Evolutionary conservation across 257 asterid genomes (phyloP), one percentile per base, ranked within the genome.

Genomic region (Nicotiana paniculata): DNA sequence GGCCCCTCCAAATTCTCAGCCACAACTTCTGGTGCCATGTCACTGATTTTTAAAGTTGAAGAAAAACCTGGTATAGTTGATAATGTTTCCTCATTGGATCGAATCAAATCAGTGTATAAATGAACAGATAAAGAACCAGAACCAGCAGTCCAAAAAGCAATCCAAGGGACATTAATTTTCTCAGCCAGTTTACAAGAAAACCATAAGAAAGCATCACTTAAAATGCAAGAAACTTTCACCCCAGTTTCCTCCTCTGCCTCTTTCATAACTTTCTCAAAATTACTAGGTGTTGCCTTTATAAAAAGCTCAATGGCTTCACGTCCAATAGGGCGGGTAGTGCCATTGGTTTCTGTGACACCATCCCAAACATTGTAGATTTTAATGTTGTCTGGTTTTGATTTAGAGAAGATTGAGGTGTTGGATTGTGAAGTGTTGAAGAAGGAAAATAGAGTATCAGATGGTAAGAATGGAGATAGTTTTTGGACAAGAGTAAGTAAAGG

Each of bases 131-230:
- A 82, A 4, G 98, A 87, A 85, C 88, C 85, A 0, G 92, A 79
- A 1, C 87, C 93, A 4, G 93, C 90, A 4, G 96, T 88, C 97
- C 97, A 93, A 39, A 90, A 86, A 3, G 95, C 48, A 69, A 93
- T 81, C 97, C 98, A 94, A 0, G 97, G 95, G 3, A 93, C 86
- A 15, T 87, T 83, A 75, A 84, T 77, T 39, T 86, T 84, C 82
- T 86, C 92, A 37, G 97, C 95, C 78, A 94, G 2, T 32, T 90
- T 92, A 53, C 82, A n/a, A 5, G 88, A 87, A 74, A 94, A 92
- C 90, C 93, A 90, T 79, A 92, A 46, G 53, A 94, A 94, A 0
- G 95, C 94, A 82, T 94, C 98, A 6, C 87, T 85, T 24, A 94
- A 55, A 1, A 94, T 81, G 84, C 97, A 91, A 30, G 85, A 72